Base-by-base conservation (phyloP, 2,329 filamentous ascomycete species). In the Xylariales sp. region DNA sequence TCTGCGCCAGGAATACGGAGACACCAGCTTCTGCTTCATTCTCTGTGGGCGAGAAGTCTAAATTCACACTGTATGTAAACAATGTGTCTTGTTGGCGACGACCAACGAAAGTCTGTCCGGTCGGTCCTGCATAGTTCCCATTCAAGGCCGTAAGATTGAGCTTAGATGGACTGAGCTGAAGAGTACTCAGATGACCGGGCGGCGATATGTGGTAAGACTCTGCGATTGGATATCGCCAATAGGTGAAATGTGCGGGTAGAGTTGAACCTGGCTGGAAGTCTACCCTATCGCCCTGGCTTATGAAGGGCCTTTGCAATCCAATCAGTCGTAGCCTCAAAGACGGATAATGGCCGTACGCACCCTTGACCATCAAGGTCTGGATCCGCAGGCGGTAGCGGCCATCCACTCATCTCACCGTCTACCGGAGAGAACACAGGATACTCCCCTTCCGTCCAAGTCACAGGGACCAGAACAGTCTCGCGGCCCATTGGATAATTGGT, bases 111-210 rank as follows among this genome's bases (percentile, higher is more conserved):
- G 74, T 66, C 54, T 75, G 71, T 4, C 71, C 69, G 3, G 55
- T 57, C 32, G 68, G 65, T 1, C 69, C 71, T 4, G 62, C 57
- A 44, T 69, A 69, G 42, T 72, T 67, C 0, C 68, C 66, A 44
- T 77, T 70, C 10, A 70, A 62, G 2, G 66, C 74, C 1, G 74
- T 80, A 3, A 82, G 61, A 47, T 80, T 78, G 1, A 74, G 59
- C 2, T 52, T 59, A 0, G 72, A 76, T 0, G 76, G 71, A 1
- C 47, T 62, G 1, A 82, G 54, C 2, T 63, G 63, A 0, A 81
- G 62, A 0, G 65, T 65, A 46, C 71, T 59, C 0, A 62, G 58
- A 38, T 70, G 65, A 0, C 57, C 65, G 0, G 48, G 52, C 0
- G 65, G 65, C 1, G 70, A 79, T 12, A 72, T 47, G 1, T 54